Evolutionary conservation across 306 rosid species (phyloP).

Genomic region (Cicer pinnatifidum): DNA sequence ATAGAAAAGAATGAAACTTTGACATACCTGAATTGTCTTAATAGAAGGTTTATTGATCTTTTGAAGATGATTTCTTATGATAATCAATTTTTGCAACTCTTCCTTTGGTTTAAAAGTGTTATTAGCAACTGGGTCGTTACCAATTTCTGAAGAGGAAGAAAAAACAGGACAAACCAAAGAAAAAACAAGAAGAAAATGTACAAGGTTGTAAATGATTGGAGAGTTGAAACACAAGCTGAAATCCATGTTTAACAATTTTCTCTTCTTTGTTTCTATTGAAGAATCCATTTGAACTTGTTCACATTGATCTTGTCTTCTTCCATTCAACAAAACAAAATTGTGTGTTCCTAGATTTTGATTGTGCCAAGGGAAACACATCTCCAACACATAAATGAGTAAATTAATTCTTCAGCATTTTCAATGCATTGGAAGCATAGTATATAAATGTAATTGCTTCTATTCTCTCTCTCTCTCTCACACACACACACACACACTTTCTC

Average conservation of each 20-base stretch:
- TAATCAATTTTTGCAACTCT: constrained; percentile 60
- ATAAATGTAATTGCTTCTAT: constrained; percentile 41
- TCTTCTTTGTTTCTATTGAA: constrained; percentile 49
- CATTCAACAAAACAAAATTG: constrained; percentile 45
- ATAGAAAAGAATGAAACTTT: constrained; percentile 17
- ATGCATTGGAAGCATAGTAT: constrained; percentile 52
- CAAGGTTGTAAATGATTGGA: constrained; percentile 57
- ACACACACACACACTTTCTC: no score
- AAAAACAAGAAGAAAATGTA: constrained; percentile 66
- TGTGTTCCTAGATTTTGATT: constrained; percentile 49
- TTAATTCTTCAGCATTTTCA: constrained; percentile 65
- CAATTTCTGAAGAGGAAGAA: constrained; percentile 54
- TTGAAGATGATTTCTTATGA: constrained; percentile 62
- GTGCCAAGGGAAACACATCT: constrained; percentile 51
- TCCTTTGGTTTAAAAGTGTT: constrained; percentile 62
- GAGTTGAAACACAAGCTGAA: constrained; percentile 61
- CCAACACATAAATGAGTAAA: constrained; percentile 46
- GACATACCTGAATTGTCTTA: constrained; percentile 79
- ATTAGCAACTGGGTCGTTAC: constrained; percentile 48
- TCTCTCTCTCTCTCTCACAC: constrained; percentile 39
- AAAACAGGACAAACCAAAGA: constrained; percentile 59
- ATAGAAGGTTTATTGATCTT: constrained; percentile 75
- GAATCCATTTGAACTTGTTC: constrained; percentile 46
- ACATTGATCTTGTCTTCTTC: constrained; percentile 59
- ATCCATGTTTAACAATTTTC: constrained; percentile 63